A percentile compares a stretch with the other conserved stretches of the same genome.
phyloP scores from a whole-genome alignment of 1,284 basidiomycete genomes.

The Ustilago tritici region DNA sequence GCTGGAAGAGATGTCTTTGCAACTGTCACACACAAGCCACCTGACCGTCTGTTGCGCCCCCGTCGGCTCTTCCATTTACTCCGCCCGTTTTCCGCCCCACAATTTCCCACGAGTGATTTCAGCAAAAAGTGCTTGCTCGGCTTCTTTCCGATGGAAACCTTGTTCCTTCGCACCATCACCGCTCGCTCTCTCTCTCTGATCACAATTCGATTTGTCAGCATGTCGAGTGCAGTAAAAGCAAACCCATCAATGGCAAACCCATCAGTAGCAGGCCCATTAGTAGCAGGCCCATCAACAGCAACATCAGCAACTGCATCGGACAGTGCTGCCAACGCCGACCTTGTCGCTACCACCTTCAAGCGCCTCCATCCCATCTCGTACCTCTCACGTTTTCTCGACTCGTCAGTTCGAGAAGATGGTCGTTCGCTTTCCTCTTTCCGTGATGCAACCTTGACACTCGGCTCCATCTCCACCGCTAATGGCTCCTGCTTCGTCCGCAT shows the following conservation, averaged over 20 bases:
- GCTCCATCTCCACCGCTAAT: constrained; percentile 53
- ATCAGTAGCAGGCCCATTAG: not conserved
- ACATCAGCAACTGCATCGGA: not conserved
- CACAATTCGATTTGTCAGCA: constrained; percentile 10
- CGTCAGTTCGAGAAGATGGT: constrained; percentile 53
- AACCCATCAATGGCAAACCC: too few species aligned
- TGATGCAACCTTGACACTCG: constrained; percentile 37
- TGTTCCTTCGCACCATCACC: constrained; percentile 1
- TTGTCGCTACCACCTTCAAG: constrained; percentile 54
- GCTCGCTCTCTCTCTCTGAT: not conserved
- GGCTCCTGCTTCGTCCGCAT: constrained; percentile 50
- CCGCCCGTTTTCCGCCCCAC: constrained; percentile 9
- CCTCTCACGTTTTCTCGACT: constrained; percentile 53
- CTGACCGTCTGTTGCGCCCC: constrained; percentile 27
- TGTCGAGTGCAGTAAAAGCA: constrained; percentile 18
- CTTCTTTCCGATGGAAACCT: not conserved
- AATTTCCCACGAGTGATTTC: not conserved
- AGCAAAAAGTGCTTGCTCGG: not conserved
- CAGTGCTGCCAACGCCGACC: constrained; percentile 25
- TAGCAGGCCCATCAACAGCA: constrained; percentile 6
- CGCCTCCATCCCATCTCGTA: constrained; percentile 54
- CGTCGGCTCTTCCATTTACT: constrained; percentile 14
- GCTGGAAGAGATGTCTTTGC: not conserved
- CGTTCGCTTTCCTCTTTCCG: constrained; percentile 37
- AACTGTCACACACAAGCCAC: not conserved